phyloP scores from a whole-genome alignment of 495 filamentous ascomycete genomes.

The Xeromyces bisporus region DNA sequence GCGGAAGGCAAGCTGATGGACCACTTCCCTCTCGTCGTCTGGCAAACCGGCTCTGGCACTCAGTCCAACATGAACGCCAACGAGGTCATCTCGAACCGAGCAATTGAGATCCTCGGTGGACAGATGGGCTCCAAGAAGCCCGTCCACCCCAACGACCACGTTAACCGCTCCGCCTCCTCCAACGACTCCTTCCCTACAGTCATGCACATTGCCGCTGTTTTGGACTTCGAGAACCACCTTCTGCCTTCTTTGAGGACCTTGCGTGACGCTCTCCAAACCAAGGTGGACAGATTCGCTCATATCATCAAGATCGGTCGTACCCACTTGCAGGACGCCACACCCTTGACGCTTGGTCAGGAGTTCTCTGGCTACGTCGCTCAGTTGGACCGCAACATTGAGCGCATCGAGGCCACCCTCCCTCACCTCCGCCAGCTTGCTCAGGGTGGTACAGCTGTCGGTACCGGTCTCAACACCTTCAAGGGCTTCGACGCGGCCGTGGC shows the following conservation, averaged over 20 bases:
- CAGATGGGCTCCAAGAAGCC: slow-evolving; percentile 92
- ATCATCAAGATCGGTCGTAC: slow-evolving; percentile 99
- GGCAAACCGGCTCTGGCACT: slow-evolving; percentile 97
- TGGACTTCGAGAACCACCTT: slow-evolving; percentile 77
- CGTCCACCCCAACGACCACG: slow-evolving; percentile 97
- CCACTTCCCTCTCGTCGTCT: slow-evolving; percentile 97
- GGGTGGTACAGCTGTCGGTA: slow-evolving; percentile 93
- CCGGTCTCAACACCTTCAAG: slow-evolving; percentile 91
- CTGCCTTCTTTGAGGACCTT: slow-evolving; percentile 69
- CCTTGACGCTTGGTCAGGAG: slow-evolving; percentile 89
- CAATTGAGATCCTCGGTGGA: slow-evolving; percentile 93
- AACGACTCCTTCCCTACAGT: slow-evolving; percentile 99
- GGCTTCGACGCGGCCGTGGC: slow-evolving; percentile 92
- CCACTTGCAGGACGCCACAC: slow-evolving; percentile 94
- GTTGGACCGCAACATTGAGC: slow-evolving; percentile 75
- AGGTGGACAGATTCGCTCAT: slow-evolving; percentile 73
- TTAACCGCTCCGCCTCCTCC: slow-evolving; percentile 96
- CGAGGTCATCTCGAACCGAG: slow-evolving; percentile 98
- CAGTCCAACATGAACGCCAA: slow-evolving; percentile 99
- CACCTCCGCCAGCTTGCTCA: slow-evolving; percentile 78
- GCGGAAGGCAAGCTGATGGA: slow-evolving; percentile 85
- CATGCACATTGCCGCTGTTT: slow-evolving; percentile 96
- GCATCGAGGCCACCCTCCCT: slow-evolving; percentile 66
- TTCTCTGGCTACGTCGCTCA: slow-evolving; percentile 97
- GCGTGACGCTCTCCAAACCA: slow-evolving; percentile 65